Conservation (phyloP, 2,329 filamentous ascomycete genomes). For the Fusarium sororula region DNA sequence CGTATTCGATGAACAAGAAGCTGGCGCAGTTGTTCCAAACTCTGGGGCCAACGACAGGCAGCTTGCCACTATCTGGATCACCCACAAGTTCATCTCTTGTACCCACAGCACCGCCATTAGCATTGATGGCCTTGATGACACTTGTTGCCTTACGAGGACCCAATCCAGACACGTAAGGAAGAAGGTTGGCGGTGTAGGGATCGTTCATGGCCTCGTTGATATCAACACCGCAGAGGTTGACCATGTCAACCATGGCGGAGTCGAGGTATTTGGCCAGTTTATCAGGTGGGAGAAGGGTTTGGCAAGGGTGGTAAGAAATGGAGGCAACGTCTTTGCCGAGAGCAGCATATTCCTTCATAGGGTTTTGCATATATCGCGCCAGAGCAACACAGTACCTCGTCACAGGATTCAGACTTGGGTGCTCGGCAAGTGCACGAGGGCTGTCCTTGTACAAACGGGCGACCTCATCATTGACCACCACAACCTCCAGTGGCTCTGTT, state of each 20-base stretch:
- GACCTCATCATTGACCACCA: conserved; percentile 95
- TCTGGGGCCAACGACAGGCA: conserved; percentile 84
- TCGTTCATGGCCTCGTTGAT: conserved; percentile 91
- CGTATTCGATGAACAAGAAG: conserved; percentile 90
- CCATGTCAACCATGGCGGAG: conserved; percentile 98
- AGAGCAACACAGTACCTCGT: conserved; percentile 90
- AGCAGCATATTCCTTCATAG: conserved; percentile 94
- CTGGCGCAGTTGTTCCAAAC: conserved; percentile 98
- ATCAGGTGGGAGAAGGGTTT: conserved; percentile 87
- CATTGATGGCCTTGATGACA: conserved; percentile 79
- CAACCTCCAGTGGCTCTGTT: conserved; percentile 83
- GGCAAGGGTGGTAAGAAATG: conserved; percentile 87
- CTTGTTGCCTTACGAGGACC: conserved; percentile 91
- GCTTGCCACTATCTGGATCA: conserved; percentile 80
- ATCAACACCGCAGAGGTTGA: conserved; percentile 95
- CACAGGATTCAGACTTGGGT: conserved; percentile 80
- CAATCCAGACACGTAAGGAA: conserved; percentile 91
- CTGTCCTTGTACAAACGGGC: conserved; percentile 96
- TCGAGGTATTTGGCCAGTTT: conserved; percentile 88
- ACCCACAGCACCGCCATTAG: conserved; percentile 86
- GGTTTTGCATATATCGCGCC: conserved; percentile 92
- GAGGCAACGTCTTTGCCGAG: conserved; percentile 89
- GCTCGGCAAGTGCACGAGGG: conserved; percentile 78
- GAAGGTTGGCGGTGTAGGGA: conserved; percentile 81
- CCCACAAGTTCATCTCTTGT: conserved; percentile 89